These are phyloP conservation scores for Psilocybe mexicana DNA, from an alignment of 1,284 basidiomycete species.

Conservation along the genomic window DNA sequence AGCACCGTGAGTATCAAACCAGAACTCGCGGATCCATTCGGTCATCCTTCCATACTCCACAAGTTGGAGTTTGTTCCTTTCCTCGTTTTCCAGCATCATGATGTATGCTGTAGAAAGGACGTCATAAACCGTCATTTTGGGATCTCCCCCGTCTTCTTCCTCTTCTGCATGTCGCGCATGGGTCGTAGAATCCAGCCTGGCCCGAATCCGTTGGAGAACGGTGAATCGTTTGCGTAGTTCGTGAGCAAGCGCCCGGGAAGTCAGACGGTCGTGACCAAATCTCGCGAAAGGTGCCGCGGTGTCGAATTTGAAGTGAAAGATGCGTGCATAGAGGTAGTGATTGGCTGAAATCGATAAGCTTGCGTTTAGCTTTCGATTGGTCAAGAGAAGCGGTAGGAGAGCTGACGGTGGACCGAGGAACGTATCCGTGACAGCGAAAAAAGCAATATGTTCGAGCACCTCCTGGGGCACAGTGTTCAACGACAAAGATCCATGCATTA, in stretches of 20 bases:
- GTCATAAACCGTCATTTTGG: constrained; percentile 28
- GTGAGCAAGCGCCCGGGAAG: constrained; percentile 46
- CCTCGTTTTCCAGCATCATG: constrained; percentile 81
- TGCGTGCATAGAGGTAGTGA: constrained; percentile 64
- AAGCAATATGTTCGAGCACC: constrained; percentile 70
- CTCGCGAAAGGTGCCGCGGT: constrained; percentile 53
- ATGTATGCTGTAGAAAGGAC: constrained; percentile 71
- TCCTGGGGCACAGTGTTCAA: constrained; percentile 60
- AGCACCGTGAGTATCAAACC: constrained; percentile 51
- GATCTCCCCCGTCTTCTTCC: constrained; percentile 22
- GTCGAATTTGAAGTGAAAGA: constrained; percentile 75
- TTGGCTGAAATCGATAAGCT: constrained; percentile 50
- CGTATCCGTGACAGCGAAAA: constrained; percentile 47
- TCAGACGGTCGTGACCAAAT: constrained; percentile 43
- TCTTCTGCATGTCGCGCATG: constrained; percentile 27
- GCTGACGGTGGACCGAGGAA: constrained; percentile 55
- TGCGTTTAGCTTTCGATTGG: constrained; percentile 52
- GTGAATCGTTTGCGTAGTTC: constrained; percentile 61
- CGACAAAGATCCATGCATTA: constrained; percentile 23
- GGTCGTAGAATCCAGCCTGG: constrained; percentile 36
- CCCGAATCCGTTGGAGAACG: constrained; percentile 53
- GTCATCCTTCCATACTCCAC: constrained; percentile 51
- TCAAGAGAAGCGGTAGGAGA: constrained; percentile 53
- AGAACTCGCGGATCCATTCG: constrained; percentile 52
- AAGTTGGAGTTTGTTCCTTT: constrained; percentile 72